Base-by-base conservation (phyloP, 148 eudicot genomes). In the Salicornia ramosissima region DNA sequence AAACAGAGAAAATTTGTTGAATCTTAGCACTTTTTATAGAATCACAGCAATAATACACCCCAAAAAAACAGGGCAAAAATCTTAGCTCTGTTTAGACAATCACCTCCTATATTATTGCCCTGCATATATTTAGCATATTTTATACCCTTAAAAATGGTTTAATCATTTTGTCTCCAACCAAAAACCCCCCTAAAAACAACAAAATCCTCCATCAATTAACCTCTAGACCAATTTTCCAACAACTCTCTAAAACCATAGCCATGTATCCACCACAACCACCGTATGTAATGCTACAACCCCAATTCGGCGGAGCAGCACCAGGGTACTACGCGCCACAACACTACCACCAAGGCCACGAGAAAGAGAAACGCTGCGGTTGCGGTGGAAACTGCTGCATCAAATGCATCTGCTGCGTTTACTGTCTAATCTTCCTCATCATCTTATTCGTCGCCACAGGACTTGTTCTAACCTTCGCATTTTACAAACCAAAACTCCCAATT, bases 341-440 rank as follows among this genome's bases (percentile, higher is more conserved):
- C 10, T 74, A 85, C 43, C 62, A 33, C 6, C 75, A 73, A 24
- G 69, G 72, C 19, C 85, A 30, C 79, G 54, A 18, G 67, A 36
- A 3, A 36, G n/a, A 36, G 8, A 36, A 36, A 3, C 40, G 40
- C 4, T 8, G 8, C 4, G 5, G 67, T 18, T 67, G 59, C 2
- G 62, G 80, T 8, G 16, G 80, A 10, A 49, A 61, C 1, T 61
- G 83, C 22, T 85, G 90, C 74, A 4, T 74, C 24, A 75, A 56
- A 56, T 83, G 81, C 83, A 77, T 83, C 0, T 83, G 90, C 21
- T 84, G 82, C 71, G 80, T 75, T 64, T 85, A 69, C 36, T 83
- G 83, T 74, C 36, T 69, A 77, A 71, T 89, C 36, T 80, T 82
- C 66, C 10, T 85, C 18, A 26, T 82, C 25, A 46, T 85, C 47